A percentile compares a stretch with the other conserved stretches of the same genome.
Evolutionary conservation across 257 asterid species (phyloP).

Genomic region (Pogostemon cablin): DNA sequence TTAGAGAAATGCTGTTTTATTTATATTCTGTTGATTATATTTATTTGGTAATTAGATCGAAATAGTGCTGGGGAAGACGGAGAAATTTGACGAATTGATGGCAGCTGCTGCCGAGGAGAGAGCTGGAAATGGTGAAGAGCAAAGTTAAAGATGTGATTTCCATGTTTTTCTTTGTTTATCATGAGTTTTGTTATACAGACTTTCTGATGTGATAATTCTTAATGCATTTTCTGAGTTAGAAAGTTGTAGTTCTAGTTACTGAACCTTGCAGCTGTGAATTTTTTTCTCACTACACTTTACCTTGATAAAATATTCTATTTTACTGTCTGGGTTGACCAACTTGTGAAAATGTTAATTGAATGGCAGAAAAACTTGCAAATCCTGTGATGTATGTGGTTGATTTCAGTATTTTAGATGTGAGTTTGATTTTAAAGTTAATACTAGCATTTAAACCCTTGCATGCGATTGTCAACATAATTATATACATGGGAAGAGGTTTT

Average conservation of each 20-base stretch:
- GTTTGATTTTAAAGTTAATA: too few relatives aligned
- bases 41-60: constrained; percentile 45
- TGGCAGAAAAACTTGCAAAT: too few relatives aligned
- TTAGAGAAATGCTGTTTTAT: background rate
- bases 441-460: too few relatives aligned
- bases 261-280: constrained; percentile 30
- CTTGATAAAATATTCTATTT: too few relatives aligned
- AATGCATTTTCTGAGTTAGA: constrained; percentile 26
- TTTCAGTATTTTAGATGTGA: too few relatives aligned
- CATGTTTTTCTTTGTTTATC: constrained; percentile 6
- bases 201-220: constrained; percentile 17
- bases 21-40: constrained; percentile 2
- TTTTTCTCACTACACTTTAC: constrained; percentile 24
- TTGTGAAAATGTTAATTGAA: too few relatives aligned
- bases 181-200: constrained; percentile 34
- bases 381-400: too few relatives aligned
- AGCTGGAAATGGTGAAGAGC: constrained; percentile 43
- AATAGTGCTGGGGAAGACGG: constrained; percentile 55
- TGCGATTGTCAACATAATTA: too few relatives aligned
- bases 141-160: constrained; percentile 37
- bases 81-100: constrained; percentile 55
- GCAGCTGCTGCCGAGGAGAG: constrained; percentile 58
- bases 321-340: too few relatives aligned
- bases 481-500: too few relatives aligned
- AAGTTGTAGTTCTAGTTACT: constrained; percentile 31